Evolutionary conservation across 1,284 basidiomycete species (phyloP), one percentile per base, ranked within the genome.

Genomic region (Calocybe gambosa): DNA sequence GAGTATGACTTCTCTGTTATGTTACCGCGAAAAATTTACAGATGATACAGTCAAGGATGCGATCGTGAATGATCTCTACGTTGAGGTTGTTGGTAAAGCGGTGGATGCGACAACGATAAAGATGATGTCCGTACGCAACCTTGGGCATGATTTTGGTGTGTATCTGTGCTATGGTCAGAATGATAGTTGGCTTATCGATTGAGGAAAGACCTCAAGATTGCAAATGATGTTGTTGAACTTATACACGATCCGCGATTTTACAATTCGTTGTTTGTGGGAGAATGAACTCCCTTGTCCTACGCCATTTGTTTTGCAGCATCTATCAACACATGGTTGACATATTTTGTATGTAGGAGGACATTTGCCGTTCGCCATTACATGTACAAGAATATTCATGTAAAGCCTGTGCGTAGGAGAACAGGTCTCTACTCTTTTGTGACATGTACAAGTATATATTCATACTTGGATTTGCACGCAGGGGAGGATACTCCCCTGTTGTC

Each of bases 41-140:
- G 13, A 31, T 12, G 29, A 10, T 29, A 9, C 10, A 42, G 42
- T 41, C 85, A 15, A 45, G 80, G 71, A 71, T 45, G 64, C 70
- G 35, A 62, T 70, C 31, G 63, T 83, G 39, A 63, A 64, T 0
- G 78, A 79, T 43, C 67, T 73, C 5, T 92, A 70, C 50, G 69
- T 89, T 38, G 91, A 94, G 63, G 67, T 93, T 44, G 75, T 94
- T 36, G 91, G 89, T 6, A 75, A 63, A 4, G 88, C 85, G 6
- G 50, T 71, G 25, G 75, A 82, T 47, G 69, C 77, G 29, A 70
- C 78, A 16, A 78, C 74, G 0, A 64, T 94, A 48, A 82, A 79
- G 55, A 77, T 84, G 60, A 59, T 82, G 55, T 73, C 70, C 0
- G 75, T 73, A 50, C 74, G 85, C 47, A 75, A 78, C 58, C 59